Base-by-base conservation (phyloP, 345 rosid species). In the Salix dunnii region DNA sequence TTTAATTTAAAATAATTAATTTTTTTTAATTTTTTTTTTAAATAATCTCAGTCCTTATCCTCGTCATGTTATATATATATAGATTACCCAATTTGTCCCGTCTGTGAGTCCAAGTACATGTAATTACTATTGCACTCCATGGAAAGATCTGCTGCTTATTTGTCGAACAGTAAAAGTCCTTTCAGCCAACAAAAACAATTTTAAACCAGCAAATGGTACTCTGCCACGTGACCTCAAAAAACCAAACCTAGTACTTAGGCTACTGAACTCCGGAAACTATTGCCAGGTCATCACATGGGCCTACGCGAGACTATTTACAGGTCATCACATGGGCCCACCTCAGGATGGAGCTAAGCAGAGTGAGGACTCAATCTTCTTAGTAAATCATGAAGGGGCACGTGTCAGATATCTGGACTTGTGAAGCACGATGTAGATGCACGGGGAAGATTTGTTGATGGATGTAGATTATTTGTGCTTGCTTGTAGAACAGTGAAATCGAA, bases 401-500 rank as follows among this genome's bases (percentile, higher is more conserved):
- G 83, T 86, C 81, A 12, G 27, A 30, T 70, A 80, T 68, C 81
- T 4, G 40, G 67, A 31, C 65, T 42, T 31, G 10, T 66, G 49
- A 28, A 35, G 63, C 73, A 49, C 51, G 49, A 23, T 5, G 75
- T 28, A 65, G 72, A 14, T 67, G 76, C 65, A 82, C 80, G 86
- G 85, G 62, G 20, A 7, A 10, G 87, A 84, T 86, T 72, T 66
- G 30, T 30, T 63, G 68, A 27, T 27, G 72, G 27, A 14, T 18
- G 74, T 20, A 6, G 21, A 20, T 3, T 31, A 20, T 17, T 18
- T 66, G 31, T 7, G 38, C n/a, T 12, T 7, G 23, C 35, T 18
- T 30, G 14, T 66, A 36, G 30, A 55, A 81, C 80, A 72, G 82
- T 38, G 30, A 73, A 84, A 80, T 49, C 58, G 77, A 80, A 80